These are phyloP conservation scores for Phytopythium sindhum DNA, from an alignment of 352 stramenopile species.

Conservation along the genomic window DNA sequence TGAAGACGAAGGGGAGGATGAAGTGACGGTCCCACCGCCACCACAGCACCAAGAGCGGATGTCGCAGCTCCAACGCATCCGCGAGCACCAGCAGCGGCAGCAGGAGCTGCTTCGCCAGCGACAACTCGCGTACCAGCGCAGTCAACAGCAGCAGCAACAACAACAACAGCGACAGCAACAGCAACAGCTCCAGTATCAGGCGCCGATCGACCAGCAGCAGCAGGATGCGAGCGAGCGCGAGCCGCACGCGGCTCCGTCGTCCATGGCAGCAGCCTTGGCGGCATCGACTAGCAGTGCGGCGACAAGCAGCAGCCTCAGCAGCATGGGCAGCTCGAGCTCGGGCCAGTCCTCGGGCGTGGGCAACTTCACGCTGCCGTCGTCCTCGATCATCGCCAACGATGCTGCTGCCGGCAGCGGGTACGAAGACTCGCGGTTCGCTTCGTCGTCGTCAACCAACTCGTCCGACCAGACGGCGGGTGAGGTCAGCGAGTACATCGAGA, in stretches of 20 bases:
- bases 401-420: conserved; percentile 1
- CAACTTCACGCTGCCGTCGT: conserved; percentile 3
- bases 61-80: conserved; percentile 7
- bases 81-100: conserved; percentile 20
- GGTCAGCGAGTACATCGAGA: conserved; percentile 57
- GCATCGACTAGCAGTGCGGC: conserved; percentile 2
- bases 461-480: conserved; percentile 36
- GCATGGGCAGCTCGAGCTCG: conserved; percentile 30
- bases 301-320: conserved; percentile 36
- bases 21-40: conserved; percentile 3
- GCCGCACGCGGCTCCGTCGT: conserved; percentile 12
- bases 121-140: conserved; percentile 15
- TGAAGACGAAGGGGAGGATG: conserved; percentile 1
- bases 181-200: conserved; percentile 10
- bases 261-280: conserved; percentile 13
- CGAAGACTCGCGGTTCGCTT: conserved; percentile 13
- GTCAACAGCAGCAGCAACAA: conserved; percentile 17
- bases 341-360: conserved; percentile 16
- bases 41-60: conserved; percentile 11
- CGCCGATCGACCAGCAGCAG: conserved; percentile 22
- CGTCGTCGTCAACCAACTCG: conserved; percentile 17
- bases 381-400: background rate
- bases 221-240: conserved; percentile 14
- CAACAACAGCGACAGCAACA: conserved; percentile 13
- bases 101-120: conserved; percentile 15